Percentiles rank a stretch among this genome's conserved stretches.
These are phyloP conservation scores for Gracilaria domingensis DNA, from an alignment of 23 red algal genomes.

Conservation along the genomic window DNA sequence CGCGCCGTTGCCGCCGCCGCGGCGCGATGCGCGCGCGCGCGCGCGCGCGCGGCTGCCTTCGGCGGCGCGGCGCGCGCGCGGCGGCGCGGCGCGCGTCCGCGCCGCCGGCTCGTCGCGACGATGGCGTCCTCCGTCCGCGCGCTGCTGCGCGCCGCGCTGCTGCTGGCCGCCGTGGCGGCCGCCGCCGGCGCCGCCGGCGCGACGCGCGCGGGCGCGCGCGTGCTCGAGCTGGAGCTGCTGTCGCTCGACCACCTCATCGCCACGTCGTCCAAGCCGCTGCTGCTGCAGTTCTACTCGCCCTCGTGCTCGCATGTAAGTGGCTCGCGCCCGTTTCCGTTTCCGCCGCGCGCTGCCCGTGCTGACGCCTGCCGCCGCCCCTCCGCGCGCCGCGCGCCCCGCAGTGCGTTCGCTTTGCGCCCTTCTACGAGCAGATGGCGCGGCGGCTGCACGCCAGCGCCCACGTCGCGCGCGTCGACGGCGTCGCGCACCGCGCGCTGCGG, in stretches of 20 bases:
- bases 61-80: not conserved
- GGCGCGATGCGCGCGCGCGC: too few species aligned
- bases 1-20: not conserved
- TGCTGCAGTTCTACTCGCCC: conserved; percentile 60
- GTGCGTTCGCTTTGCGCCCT: conserved; percentile 31
- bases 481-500: conserved; percentile 1
- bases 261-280: conserved; percentile 36
- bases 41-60: too few species aligned
- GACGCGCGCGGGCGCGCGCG: not conserved
- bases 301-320: conserved; percentile 39
- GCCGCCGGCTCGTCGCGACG: not conserved
- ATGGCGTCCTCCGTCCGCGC: not conserved
- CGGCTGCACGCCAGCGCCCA: conserved; percentile 12
- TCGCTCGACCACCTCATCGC: conserved; percentile 23
- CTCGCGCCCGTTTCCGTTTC: too few species aligned
- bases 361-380: not conserved
- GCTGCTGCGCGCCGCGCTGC: not conserved
- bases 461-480: conserved; percentile 32
- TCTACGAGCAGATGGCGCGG: conserved; percentile 1
- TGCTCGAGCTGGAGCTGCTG: conserved; percentile 35
- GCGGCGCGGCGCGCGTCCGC: not conserved
- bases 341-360: not conserved
- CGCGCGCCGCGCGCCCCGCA: conserved; percentile 1
- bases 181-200: conserved; percentile 1
- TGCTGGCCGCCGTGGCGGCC: not conserved